Conservation (phyloP, 345 rosid species). For the Psidium friedrichsthalianum region DNA sequence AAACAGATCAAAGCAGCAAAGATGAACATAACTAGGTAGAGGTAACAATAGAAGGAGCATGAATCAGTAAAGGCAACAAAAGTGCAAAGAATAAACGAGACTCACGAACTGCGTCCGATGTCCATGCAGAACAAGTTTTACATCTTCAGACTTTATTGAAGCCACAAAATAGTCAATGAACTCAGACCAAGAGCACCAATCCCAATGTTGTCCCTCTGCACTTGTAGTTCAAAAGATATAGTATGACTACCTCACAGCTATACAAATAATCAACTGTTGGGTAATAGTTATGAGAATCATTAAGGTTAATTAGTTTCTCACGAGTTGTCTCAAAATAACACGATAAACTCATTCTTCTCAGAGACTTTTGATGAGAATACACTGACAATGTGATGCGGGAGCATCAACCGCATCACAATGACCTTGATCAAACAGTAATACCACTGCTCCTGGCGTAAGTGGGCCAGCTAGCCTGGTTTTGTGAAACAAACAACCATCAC, state of each 20-base stretch:
- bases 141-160: slow-evolving; percentile 58
- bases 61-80: neutral
- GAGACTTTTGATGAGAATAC: neutral
- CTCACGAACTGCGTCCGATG: slow-evolving; percentile 28
- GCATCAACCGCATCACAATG: neutral
- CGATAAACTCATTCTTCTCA: neutral
- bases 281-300: neutral
- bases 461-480: neutral
- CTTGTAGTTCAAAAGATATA: neutral
- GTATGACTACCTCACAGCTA: neutral
- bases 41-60: neutral
- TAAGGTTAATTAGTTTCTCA: neutral
- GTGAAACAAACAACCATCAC: neutral
- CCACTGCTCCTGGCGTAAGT: neutral
- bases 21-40: neutral
- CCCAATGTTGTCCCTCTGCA: slow-evolving; percentile 78
- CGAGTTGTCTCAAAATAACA: neutral
- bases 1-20: neutral
- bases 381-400: neutral
- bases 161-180: slow-evolving; percentile 58
- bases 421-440: neutral
- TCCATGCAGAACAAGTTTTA: slow-evolving; percentile 55
- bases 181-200: slow-evolving; percentile 80
- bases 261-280: neutral
- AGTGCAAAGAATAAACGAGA: neutral